phyloP scores from a whole-genome alignment of 768 basidiomycete species.

The Russula ochroleuca region DNA sequence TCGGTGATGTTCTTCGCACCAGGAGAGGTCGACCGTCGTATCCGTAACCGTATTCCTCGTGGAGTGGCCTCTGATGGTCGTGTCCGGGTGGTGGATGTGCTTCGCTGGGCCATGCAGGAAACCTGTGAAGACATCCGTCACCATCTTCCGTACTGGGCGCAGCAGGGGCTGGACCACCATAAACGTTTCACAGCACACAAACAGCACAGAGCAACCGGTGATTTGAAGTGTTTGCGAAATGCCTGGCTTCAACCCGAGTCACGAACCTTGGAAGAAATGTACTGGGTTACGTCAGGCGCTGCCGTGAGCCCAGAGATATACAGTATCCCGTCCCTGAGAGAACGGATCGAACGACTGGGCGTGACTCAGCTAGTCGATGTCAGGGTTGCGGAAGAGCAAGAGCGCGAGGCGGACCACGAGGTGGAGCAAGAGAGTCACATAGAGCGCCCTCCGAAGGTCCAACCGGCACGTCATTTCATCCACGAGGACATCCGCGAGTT shows the following conservation, averaged over 20 bases:
- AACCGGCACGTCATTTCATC: conserved; percentile 3
- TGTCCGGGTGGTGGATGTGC: conserved; percentile 14
- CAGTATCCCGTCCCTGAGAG: not conserved
- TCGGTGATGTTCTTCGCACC: conserved; percentile 25
- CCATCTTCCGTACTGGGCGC: conserved; percentile 20
- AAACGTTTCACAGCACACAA: conserved; percentile 1
- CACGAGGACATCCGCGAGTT: conserved; percentile 10
- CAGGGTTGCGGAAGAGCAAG: conserved; percentile 22
- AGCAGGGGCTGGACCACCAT: conserved; percentile 16
- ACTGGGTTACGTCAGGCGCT: not conserved
- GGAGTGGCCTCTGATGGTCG: not conserved
- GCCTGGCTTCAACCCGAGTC: conserved; percentile 20
- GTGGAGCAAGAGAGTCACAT: conserved; percentile 17
- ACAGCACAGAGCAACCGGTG: not conserved
- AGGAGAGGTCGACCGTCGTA: conserved; percentile 14
- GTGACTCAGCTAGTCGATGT: not conserved
- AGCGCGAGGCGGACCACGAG: conserved; percentile 23
- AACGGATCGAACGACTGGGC: conserved; percentile 16
- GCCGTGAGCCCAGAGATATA: not conserved
- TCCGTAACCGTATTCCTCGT: conserved; percentile 7
- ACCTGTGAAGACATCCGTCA: conserved; percentile 22
- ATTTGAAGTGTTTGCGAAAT: not conserved
- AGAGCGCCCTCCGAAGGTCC: conserved; percentile 7
- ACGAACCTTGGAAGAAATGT: conserved; percentile 20
- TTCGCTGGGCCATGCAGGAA: conserved; percentile 25